Evolutionary conservation across 2,329 filamentous ascomycete species (phyloP), one percentile per base, ranked within the genome.

Genomic region (Claviceps cyperi): DNA sequence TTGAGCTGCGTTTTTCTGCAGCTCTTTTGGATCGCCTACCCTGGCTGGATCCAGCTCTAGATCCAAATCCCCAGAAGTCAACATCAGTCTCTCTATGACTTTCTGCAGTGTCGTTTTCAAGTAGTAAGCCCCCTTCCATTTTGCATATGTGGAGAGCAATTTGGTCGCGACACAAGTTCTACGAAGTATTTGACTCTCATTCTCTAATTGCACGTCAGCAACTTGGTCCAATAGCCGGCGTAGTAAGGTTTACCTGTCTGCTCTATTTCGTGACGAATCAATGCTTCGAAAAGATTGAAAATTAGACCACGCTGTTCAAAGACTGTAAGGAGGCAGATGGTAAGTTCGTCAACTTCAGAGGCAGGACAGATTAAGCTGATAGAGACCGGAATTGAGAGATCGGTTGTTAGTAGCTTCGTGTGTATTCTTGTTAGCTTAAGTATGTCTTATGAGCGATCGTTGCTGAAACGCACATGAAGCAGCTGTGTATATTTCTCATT

Each of bases 91-190:
- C 59, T 84, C 80, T 1, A 85, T 64, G 2, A 84, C 79, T 57
- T 82, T 82, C 55, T 83, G 79, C 9, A 85, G 67, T 1, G 81
- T 84, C 14, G 71, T 68, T 56, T 76, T 78, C 37, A 85, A 70
- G 58, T 85, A 85, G 4, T 71, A 62, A 15, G 73, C 68, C 13
- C 81, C 81, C 64, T 84, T 84, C 81, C 81, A 85, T 58, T 82
- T 84, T 5, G 80, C 81, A 57, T 83, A 85, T 7, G 84, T 73
- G 0, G 81, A 83, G 2, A 85, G 70, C 74, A 84, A 82, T 60
- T 84, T 85, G 1, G 81, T 84, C n/a, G 80, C 78, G 1, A 85
- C 81, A 55, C 80, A 84, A 35, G 81, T 82, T 47, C 80, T 71
- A n/a, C 81, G 73, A 11, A 85, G 64, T 21, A 85, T 70, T 57